Percentiles rank a stretch among this genome's conserved stretches.
Conservation (phyloP, 805 yeast species). For the Kockiozyma suomiensis region DNA sequence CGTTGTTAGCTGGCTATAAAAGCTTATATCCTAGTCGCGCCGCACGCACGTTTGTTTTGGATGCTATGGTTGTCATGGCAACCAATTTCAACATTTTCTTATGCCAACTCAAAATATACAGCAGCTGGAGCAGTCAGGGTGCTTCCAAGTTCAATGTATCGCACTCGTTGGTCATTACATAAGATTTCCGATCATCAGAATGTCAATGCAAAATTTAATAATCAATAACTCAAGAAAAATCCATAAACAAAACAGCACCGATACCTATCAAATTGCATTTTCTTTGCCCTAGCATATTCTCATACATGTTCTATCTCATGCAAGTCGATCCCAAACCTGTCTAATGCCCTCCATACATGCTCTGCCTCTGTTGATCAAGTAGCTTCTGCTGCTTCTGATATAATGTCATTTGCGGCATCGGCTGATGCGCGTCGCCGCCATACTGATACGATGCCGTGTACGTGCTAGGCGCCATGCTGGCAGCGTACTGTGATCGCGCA, state of each 20-base stretch:
- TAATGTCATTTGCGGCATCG: conserved; percentile 13
- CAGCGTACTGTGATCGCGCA: conserved; percentile 1
- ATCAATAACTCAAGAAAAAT: no score
- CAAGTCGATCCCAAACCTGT: not conserved
- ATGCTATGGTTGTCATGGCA: not conserved
- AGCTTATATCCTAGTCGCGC: not conserved
- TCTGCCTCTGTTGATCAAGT: conserved; percentile 11
- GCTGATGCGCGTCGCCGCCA: not conserved
- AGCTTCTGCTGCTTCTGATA: conserved; percentile 17
- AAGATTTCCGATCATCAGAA: no score
- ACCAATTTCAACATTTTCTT: no score
- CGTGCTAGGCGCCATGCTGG: conserved; percentile 2
- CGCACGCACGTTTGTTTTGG: conserved; percentile 1
- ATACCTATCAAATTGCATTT: no score
- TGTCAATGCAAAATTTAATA: no score
- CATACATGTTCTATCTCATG: not conserved
- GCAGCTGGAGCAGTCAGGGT: no score
- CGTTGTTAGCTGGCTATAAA: not conserved
- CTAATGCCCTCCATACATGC: not conserved
- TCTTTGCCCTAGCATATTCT: no score
- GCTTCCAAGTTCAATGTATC: no score
- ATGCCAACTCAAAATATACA: no score
- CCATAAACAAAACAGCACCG: no score
- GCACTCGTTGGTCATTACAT: no score
- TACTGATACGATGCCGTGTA: conserved; percentile 3